Base-by-base conservation (phyloP, 2,329 filamentous ascomycete species). In the Endocalyx cinctus region DNA sequence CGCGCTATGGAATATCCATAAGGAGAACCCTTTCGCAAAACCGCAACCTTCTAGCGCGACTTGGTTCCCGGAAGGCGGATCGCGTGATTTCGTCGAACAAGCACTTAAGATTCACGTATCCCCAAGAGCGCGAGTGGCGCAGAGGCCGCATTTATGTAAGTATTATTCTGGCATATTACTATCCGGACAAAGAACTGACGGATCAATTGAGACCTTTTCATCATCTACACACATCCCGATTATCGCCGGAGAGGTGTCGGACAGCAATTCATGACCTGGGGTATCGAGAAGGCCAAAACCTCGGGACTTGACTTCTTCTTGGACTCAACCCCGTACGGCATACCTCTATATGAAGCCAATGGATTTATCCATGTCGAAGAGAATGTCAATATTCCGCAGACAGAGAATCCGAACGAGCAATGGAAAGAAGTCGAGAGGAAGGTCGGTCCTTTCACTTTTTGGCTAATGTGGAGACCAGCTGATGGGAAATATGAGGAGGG, bases 391-490 rank as follows among this genome's bases (percentile, higher is more conserved):
- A 25, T 41, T 11, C 50, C 49, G 1, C 13, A 23, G 12, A 51
- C 37, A 3, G 39, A 48, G 3, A 28, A 31, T 6, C 45, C 46
- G 2, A 48, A 54, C 28, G 45, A 49, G 2, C 23, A 34, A 3
- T 53, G 50, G 49, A 47, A 43, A 25, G 41, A 46, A 18, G 25
- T 42, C 1, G 64, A 70, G 25, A 51, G 62, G 2, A 60, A 67
- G 42, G 60, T 69, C 14, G 55, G 61, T 1, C 58, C 58, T 2
- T 46, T 44, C n/a, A 46, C 41, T 4, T 50, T 35, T 35, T 31
- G 35, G 37, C 5, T n/a, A n/a, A n/a, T n/a, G n/a, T n/a, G n/a
- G n/a, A n/a, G n/a, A n/a, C n/a, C n/a, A n/a, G n/a, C n/a, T n/a
- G n/a, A n/a, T n/a, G 42, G 39, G 2, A 34, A 35, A 4, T 36